phyloP scores from a whole-genome alignment of 176 grass and related monocot species.

The Carex kokanica region DNA sequence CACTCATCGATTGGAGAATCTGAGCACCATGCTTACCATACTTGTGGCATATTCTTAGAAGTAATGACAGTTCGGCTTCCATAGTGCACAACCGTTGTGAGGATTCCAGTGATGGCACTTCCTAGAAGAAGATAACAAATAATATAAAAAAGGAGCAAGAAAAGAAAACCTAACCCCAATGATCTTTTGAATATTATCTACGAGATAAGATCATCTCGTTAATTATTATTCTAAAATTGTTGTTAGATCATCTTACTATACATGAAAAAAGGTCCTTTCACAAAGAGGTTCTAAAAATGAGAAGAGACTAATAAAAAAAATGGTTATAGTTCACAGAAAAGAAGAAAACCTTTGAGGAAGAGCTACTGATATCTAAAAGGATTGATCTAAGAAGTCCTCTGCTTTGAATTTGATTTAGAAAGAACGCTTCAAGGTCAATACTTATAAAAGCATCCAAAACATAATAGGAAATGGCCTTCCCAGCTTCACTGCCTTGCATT shows the following conservation, averaged over 20 bases:
- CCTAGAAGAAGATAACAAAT: constrained; percentile 39
- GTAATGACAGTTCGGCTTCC: constrained; percentile 80
- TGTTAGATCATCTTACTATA: constrained; percentile 5
- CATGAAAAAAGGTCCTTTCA: not conserved
- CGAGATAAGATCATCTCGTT: not conserved
- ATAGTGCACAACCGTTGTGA: constrained; percentile 65
- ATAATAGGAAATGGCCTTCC: constrained; percentile 86
- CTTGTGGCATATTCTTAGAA: constrained; percentile 81
- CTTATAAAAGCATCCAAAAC: constrained; percentile 82
- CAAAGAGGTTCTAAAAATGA: constrained; percentile 20
- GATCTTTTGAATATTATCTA: constrained; percentile 2
- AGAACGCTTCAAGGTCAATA: constrained; percentile 86
- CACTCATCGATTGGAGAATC: constrained; percentile 86
- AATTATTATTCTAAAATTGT: not conserved
- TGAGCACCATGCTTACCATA: constrained; percentile 87
- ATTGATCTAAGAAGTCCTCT: constrained; percentile 81
- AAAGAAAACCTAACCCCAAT: not conserved
- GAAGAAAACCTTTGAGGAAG: constrained; percentile 67
- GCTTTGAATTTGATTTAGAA: constrained; percentile 92
- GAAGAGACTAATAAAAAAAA: not conserved
- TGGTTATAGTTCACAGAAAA: not conserved
- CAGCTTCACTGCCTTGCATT: constrained; percentile 82
- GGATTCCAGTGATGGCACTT: constrained; percentile 56
- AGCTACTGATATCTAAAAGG: constrained; percentile 72
- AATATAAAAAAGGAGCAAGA: constrained; percentile 6